These are phyloP conservation scores for Lagenaria siceraria DNA, from an alignment of 306 rosid genomes.

Conservation along the genomic window DNA sequence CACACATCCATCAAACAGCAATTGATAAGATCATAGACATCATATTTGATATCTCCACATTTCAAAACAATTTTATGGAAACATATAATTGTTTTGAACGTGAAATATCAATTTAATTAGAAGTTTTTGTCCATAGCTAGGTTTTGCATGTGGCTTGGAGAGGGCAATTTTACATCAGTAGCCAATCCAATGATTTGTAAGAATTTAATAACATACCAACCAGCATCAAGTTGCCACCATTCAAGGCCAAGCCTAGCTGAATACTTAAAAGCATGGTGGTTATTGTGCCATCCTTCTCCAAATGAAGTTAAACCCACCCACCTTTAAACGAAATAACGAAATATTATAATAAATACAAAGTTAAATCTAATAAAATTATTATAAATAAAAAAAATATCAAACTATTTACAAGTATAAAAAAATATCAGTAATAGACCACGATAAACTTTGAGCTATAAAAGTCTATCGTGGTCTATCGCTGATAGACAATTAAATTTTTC, in stretches of 20 bases:
- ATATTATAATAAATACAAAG: background rate
- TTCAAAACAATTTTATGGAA: background rate
- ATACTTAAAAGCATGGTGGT: conserved; percentile 60
- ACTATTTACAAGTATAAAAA: too few relatives aligned
- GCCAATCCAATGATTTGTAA: conserved; percentile 48
- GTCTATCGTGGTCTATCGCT: too few relatives aligned
- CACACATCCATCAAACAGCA: background rate
- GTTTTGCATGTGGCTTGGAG: background rate
- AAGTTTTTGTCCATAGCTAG: background rate
- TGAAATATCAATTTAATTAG: background rate
- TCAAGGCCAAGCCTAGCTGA: conserved; percentile 57
- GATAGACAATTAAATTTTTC: too few relatives aligned
- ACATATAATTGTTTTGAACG: background rate
- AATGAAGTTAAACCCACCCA: conserved; percentile 48
- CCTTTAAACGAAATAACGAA: conserved; percentile 16
- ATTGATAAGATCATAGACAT: background rate
- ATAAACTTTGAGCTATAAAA: too few relatives aligned
- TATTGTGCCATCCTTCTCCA: conserved; percentile 76
- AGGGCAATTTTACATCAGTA: conserved; percentile 23
- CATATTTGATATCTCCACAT: background rate
- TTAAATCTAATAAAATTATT: too few relatives aligned
- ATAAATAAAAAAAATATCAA: too few relatives aligned
- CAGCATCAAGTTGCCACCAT: conserved; percentile 62
- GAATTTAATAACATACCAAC: conserved; percentile 38
- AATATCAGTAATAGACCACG: too few relatives aligned